Conservation (phyloP, 2,329 filamentous ascomycete species). For the Trichothecium sympodiale region DNA sequence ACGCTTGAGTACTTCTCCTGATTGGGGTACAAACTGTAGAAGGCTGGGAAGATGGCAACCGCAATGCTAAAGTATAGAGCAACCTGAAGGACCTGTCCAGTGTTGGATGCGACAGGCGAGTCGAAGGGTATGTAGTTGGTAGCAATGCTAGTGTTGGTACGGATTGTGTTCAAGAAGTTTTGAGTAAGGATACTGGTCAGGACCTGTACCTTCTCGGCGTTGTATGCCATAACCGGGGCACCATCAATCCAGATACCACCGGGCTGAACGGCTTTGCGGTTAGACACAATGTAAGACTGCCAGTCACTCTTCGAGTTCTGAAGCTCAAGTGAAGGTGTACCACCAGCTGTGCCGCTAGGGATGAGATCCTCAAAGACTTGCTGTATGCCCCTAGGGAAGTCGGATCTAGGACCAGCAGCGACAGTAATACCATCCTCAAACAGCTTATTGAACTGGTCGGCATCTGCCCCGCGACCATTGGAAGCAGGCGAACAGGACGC, state of each 20-base stretch:
- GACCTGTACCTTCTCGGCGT: slow-evolving; percentile 35
- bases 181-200: slow-evolving; percentile 44
- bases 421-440: slow-evolving; percentile 10
- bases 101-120: slow-evolving; percentile 52
- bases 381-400: too few species aligned
- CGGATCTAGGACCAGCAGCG: slow-evolving; percentile 7
- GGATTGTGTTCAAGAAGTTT: slow-evolving; percentile 44
- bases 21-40: slow-evolving; percentile 76
- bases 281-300: slow-evolving; percentile 47
- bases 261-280: slow-evolving; percentile 57
- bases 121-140: slow-evolving; percentile 57
- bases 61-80: slow-evolving; percentile 68
- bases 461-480: slow-evolving; percentile 5
- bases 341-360: slow-evolving; percentile 1
- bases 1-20: slow-evolving; percentile 65
- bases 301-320: slow-evolving; percentile 51
- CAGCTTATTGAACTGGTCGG: slow-evolving; percentile 9
- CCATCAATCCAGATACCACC: slow-evolving; percentile 63
- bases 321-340: slow-evolving; percentile 8
- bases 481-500: slow-evolving; percentile 25
- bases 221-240: slow-evolving; percentile 56
- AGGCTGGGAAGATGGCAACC: slow-evolving; percentile 65
- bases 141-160: slow-evolving; percentile 33
- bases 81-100: slow-evolving; percentile 62
- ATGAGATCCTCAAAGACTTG: slow-evolving; percentile 4